Evolutionary conservation across 805 yeast genomes (phyloP).

Genomic region (Candida saitoana): DNA sequence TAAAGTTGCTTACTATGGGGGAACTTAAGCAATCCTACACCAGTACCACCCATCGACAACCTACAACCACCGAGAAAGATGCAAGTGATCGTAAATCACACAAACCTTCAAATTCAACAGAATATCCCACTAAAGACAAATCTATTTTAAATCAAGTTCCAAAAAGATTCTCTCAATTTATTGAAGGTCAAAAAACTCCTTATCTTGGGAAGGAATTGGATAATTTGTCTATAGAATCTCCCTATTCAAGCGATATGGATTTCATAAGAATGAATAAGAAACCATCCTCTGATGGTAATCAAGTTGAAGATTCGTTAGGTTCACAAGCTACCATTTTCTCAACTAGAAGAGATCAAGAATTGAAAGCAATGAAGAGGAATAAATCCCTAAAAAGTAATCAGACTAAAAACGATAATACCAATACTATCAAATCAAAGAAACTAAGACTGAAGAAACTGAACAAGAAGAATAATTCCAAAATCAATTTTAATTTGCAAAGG

Average conservation of each 20-base stretch:
- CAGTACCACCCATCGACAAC: slow-evolving; percentile 1
- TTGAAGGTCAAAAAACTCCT: slow-evolving; percentile 31
- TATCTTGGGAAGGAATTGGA: slow-evolving; percentile 16
- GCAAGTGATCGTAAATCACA: background rate
- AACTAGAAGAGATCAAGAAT: slow-evolving; percentile 20
- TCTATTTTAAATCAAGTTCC: slow-evolving; percentile 33
- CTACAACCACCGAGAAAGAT: background rate
- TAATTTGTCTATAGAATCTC: slow-evolving; percentile 14
- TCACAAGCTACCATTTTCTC: slow-evolving; percentile 44
- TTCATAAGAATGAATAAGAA: background rate
- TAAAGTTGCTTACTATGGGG: background rate
- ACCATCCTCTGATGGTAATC: background rate
- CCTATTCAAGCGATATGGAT: slow-evolving; percentile 8
- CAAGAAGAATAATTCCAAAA: background rate
- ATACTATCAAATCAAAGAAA: background rate
- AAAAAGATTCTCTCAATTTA: slow-evolving; percentile 36
- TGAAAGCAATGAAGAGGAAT: background rate
- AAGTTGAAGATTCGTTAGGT: slow-evolving; percentile 31
- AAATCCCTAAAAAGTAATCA: slow-evolving; percentile 4
- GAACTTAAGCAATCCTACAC: background rate
- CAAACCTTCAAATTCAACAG: background rate
- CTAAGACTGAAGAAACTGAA: background rate
- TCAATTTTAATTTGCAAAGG: slow-evolving; percentile 14
- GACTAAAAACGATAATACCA: background rate
- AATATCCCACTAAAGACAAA: slow-evolving; percentile 4